Percentiles rank a stretch among this genome's conserved stretches.
phyloP scores from a whole-genome alignment of 2,329 filamentous ascomycete genomes.

The Moelleriella libera region DNA sequence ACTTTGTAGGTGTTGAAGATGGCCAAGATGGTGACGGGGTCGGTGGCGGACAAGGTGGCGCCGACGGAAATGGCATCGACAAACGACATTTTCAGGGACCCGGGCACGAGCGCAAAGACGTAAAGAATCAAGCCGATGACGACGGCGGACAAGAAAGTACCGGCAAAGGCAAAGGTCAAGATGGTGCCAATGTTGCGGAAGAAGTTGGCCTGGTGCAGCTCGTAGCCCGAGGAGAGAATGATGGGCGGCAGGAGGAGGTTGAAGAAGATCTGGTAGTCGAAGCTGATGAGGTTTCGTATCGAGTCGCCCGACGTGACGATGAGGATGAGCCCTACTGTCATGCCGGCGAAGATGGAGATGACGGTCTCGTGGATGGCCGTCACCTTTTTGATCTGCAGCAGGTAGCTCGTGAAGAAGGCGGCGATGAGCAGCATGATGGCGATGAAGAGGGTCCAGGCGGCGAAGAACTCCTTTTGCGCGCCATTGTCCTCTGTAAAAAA shows the following conservation, averaged over 20 bases:
- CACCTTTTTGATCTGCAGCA: conserved; percentile 90
- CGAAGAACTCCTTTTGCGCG: conserved; percentile 83
- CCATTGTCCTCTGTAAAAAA: conserved; percentile 51
- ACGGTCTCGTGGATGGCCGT: conserved; percentile 97
- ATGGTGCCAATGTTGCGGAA: conserved; percentile 97
- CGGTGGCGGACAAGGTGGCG: conserved; percentile 89
- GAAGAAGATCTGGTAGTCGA: conserved; percentile 99
- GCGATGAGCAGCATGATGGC: conserved; percentile 86
- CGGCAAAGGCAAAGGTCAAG: conserved; percentile 91
- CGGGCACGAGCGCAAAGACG: conserved; percentile 74
- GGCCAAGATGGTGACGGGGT: conserved; percentile 92
- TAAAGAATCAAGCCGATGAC: conserved; percentile 82
- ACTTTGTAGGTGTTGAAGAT: conserved; percentile 99
- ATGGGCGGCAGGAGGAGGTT: conserved; percentile 97
- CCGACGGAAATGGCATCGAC: conserved; percentile 95
- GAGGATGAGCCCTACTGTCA: conserved; percentile 85
- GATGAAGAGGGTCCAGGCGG: conserved; percentile 96
- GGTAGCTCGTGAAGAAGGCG: conserved; percentile 93
- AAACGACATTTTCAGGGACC: conserved; percentile 75
- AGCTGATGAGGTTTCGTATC: conserved; percentile 83
- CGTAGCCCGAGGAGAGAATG: conserved; percentile 92
- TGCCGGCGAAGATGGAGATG: conserved; percentile 94
- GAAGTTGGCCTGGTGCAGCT: conserved; percentile 96
- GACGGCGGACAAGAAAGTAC: conserved; percentile 93
- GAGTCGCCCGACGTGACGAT: conserved; percentile 68